Base-by-base conservation (phyloP, 2,329 filamentous ascomycete genomes). In the Paramyrothecium sp. region DNA sequence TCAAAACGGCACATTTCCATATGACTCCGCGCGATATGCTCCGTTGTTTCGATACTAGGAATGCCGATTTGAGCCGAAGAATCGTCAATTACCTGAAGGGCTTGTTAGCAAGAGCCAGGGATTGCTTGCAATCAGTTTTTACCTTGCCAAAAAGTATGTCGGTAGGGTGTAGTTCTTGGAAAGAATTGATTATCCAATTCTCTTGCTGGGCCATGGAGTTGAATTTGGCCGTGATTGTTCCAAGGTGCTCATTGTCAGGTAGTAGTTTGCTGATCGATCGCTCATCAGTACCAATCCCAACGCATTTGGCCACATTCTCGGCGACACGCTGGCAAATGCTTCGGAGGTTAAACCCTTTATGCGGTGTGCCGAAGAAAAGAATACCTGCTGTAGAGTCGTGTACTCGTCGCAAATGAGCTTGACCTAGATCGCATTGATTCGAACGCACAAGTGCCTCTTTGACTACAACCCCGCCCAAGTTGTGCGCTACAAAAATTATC, bases 1-100 rank as follows among this genome's bases (percentile, higher is more conserved):
- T 58, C 46, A 47, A 75, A 75, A 2, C 69, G 67, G 49, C 70
- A 74, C 68, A 75, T 74, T 3, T 69, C 69, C 65, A 70, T 72
- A 52, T 75, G 72, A 23, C 73, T 62, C 8, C 58, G 56, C 8
- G 48, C 58, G 26, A 75, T 75, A 54, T 73, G 70, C 46, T 74
- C 58, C 1, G 57, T 66, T 16, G 61, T 68, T 52, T 77, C 73
- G 22, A 71, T 52, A 3, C 34, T 53, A 1, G 67, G 64, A 19
- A 67, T 30, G 46, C 67, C 63, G 11, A 77, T 58, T 56, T 58
- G 72, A 1, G 74, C 76, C 1, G 73, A 76, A 7, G 38, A 55
- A 53, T 77, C 72, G 10, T 76, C 69, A 2, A 75, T 73, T 12
- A 75, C 66, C 64, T 59, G 13, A 7, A 16, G n/a, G 4, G 13